Conservation (phyloP, 2,329 filamentous ascomycete genomes). For the Trichoderma polysporum region DNA sequence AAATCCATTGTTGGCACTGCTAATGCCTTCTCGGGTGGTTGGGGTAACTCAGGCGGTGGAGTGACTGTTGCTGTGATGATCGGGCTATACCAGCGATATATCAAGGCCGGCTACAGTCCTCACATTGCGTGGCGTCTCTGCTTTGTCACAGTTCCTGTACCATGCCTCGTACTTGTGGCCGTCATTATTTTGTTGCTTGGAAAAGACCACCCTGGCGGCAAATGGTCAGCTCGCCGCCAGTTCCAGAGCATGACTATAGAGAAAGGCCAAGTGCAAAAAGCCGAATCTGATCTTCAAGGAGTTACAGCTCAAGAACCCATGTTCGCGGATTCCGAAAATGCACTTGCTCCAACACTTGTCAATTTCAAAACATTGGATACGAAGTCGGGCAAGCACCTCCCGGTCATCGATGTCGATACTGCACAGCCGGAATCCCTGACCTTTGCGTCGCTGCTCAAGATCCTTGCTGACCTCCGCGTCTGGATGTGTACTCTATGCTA, state of each 20-base stretch:
- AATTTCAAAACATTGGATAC: neutral
- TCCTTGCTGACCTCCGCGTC: conserved; percentile 55
- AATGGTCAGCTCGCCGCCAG: conserved; percentile 71
- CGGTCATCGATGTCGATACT: neutral
- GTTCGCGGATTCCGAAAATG: neutral
- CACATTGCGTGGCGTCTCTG: conserved; percentile 70
- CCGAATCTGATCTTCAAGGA: neutral
- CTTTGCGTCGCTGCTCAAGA: conserved; percentile 43
- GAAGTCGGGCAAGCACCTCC: neutral
- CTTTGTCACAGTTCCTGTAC: conserved; percentile 73
- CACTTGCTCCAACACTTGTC: neutral
- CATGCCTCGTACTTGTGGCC: conserved; percentile 68
- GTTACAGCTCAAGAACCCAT: neutral
- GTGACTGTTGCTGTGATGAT: conserved; percentile 96
- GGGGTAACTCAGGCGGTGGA: conserved; percentile 84
- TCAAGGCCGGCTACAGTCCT: conserved; percentile 53
- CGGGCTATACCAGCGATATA: conserved; percentile 71
- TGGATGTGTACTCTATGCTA: conserved; percentile 54
- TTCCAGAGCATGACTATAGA: conserved; percentile 45
- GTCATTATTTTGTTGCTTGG: conserved; percentile 71
- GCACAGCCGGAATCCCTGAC: neutral
- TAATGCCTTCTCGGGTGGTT: conserved; percentile 80
- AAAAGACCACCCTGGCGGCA: conserved; percentile 78
- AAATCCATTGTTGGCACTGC: conserved; percentile 88
- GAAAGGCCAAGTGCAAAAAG: conserved; percentile 54